Evolutionary conservation across 1,284 basidiomycete genomes (phyloP).

Genomic region (Exsudoporus floridanus): DNA sequence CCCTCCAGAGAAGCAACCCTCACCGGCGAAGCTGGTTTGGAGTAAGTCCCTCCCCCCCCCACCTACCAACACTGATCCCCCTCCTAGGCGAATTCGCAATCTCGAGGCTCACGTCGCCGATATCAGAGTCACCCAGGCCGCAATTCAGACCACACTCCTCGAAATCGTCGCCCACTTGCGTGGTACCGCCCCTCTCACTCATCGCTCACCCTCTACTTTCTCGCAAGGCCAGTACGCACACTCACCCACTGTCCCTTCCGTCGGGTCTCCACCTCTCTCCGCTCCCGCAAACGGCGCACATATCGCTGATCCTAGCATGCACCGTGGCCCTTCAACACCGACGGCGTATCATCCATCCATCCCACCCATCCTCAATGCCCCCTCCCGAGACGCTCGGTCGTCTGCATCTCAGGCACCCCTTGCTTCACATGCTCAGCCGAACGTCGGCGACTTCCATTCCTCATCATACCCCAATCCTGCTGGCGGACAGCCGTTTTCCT

Average conservation of each 20-base stretch:
- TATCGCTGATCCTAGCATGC: constrained; percentile 21
- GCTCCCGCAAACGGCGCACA: constrained; percentile 41
- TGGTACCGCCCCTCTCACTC: constrained; percentile 43
- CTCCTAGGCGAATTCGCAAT: constrained; percentile 75
- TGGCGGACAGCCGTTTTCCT: constrained; percentile 19
- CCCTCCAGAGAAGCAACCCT: constrained; percentile 80
- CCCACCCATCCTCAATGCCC: constrained; percentile 27
- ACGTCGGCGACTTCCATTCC: constrained; percentile 26
- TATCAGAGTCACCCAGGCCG: constrained; percentile 64
- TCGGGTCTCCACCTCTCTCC: constrained; percentile 60
- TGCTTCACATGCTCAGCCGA: constrained; percentile 13
- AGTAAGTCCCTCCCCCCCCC: constrained; percentile 54
- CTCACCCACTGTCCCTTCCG: constrained; percentile 59
- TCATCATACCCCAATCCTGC: constrained; percentile 26
- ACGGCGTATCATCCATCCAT: constrained; percentile 27
- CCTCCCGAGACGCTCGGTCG: constrained; percentile 28
- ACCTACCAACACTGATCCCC: constrained; percentile 14
- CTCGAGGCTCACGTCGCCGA: constrained; percentile 82
- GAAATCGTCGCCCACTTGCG: constrained; percentile 74
- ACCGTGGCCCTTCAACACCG: constrained; percentile 29
- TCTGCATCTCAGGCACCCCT: constrained; percentile 26
- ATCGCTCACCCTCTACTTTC: constrained; percentile 63
- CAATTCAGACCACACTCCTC: constrained; percentile 73
- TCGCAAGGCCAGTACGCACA: constrained; percentile 52
- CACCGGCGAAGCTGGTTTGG: constrained; percentile 83